Evolutionary conservation across 2,329 filamentous ascomycete species (phyloP).

Genomic region (Verticillium alfalfae): DNA sequence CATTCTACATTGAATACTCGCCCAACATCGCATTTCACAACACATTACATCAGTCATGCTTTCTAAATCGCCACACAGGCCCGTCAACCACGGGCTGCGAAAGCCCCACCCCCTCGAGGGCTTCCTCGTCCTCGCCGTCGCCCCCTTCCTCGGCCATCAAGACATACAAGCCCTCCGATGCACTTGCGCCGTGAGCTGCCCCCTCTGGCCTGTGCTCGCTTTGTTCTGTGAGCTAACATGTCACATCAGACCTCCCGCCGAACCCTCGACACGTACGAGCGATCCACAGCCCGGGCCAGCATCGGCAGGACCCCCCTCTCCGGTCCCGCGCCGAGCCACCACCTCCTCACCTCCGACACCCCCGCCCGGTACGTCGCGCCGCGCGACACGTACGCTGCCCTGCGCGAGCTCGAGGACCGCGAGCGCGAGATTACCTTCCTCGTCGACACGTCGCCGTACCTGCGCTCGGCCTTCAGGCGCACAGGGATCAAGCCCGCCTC

Average conservation of each 20-base stretch:
- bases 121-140: background rate
- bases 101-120: background rate
- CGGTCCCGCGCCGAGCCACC: slow-evolving; percentile 1
- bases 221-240: background rate
- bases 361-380: slow-evolving; percentile 6
- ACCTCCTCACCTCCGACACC: slow-evolving; percentile 9
- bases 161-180: background rate
- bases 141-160: background rate
- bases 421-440: slow-evolving; percentile 7
- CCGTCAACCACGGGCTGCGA: background rate
- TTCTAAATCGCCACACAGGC: background rate
- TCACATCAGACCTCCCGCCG: background rate
- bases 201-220: too few species aligned
- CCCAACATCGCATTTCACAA: background rate
- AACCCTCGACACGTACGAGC: slow-evolving; percentile 8
- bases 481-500: background rate
- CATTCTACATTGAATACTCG: background rate
- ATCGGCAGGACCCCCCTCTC: slow-evolving; percentile 1
- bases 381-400: slow-evolving; percentile 3
- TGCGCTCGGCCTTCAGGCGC: background rate
- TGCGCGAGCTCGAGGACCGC: slow-evolving; percentile 10
- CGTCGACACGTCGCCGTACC: slow-evolving; percentile 5
- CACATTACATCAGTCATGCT: background rate
- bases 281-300: slow-evolving; percentile 6
- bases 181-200: background rate